These are phyloP conservation scores for Tephrocybe sp. DNA, from an alignment of 768 basidiomycete genomes.

Conservation along the genomic window DNA sequence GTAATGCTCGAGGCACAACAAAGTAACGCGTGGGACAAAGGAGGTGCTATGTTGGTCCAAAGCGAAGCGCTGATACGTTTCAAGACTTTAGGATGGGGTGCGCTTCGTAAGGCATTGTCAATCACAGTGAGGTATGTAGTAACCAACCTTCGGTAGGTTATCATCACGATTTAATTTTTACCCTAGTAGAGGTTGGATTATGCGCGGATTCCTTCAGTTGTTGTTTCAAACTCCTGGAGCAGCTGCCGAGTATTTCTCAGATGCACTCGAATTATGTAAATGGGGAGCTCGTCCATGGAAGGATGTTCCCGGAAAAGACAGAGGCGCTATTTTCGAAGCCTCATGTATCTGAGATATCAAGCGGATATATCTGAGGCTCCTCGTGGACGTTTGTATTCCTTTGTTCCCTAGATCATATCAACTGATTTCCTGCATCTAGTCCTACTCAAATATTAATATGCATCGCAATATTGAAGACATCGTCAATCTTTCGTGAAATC, in stretches of 20 bases:
- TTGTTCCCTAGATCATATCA: background rate
- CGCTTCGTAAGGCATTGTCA: conserved; percentile 32
- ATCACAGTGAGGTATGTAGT: conserved; percentile 35
- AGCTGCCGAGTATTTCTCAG: conserved; percentile 30
- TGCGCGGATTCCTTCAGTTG: conserved; percentile 31
- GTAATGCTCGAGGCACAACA: conserved; percentile 29
- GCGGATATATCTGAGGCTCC: conserved; percentile 27
- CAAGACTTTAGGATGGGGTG: conserved; percentile 24
- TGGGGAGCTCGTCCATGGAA: conserved; percentile 40
- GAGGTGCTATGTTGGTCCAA: conserved; percentile 28
- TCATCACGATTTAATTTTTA: background rate
- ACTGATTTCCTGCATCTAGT: conserved; percentile 2
- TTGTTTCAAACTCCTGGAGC: conserved; percentile 13
- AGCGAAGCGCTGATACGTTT: conserved; percentile 29
- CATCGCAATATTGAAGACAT: conserved; percentile 24
- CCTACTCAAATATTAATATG: conserved; percentile 12
- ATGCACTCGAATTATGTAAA: conserved; percentile 36
- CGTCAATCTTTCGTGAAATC: conserved; percentile 27
- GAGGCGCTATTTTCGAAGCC: conserved; percentile 40
- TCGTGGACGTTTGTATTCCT: conserved; percentile 27
- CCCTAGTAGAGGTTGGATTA: conserved; percentile 35
- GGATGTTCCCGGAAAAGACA: conserved; percentile 31
- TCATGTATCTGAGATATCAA: conserved; percentile 41
- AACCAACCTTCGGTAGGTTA: background rate
- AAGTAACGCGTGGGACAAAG: conserved; percentile 29